phyloP scores from a whole-genome alignment of 345 rosid genomes.

The Eucalyptus polybractea region DNA sequence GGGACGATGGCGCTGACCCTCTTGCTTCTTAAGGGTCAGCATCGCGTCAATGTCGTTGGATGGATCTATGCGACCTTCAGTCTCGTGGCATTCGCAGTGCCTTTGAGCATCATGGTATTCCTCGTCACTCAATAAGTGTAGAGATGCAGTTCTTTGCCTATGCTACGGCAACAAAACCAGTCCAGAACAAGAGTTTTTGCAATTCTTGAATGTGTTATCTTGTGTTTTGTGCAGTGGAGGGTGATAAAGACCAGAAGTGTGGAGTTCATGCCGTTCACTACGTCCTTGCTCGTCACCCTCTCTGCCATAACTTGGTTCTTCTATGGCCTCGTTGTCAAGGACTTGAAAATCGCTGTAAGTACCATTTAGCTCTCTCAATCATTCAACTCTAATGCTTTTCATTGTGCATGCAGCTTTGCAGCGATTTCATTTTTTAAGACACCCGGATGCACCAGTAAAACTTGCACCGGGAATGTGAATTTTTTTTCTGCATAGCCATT shows the following conservation, averaged over 20 bases:
- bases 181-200: not conserved
- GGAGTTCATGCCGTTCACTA: slow-evolving; percentile 33
- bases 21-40: not conserved
- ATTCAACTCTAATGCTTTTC: no score
- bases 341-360: no score
- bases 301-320: slow-evolving; percentile 14
- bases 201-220: not conserved
- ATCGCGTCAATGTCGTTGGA: slow-evolving; percentile 21
- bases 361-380: no score
- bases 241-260: slow-evolving; percentile 33
- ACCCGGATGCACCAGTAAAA: no score
- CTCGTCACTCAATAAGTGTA: not conserved
- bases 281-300: slow-evolving; percentile 22
- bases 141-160: not conserved
- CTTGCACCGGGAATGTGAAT: no score
- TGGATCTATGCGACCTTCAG: slow-evolving; percentile 35
- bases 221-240: slow-evolving; percentile 8
- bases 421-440: no score
- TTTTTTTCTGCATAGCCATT: no score
- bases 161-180: not conserved
- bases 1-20: slow-evolving; percentile 7
- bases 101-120: slow-evolving; percentile 38
- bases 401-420: no score
- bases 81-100: slow-evolving; percentile 36
- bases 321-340: slow-evolving; percentile 4